Base-by-base conservation (phyloP, 306 rosid species). In the Trichosanthes cucumerina region DNA sequence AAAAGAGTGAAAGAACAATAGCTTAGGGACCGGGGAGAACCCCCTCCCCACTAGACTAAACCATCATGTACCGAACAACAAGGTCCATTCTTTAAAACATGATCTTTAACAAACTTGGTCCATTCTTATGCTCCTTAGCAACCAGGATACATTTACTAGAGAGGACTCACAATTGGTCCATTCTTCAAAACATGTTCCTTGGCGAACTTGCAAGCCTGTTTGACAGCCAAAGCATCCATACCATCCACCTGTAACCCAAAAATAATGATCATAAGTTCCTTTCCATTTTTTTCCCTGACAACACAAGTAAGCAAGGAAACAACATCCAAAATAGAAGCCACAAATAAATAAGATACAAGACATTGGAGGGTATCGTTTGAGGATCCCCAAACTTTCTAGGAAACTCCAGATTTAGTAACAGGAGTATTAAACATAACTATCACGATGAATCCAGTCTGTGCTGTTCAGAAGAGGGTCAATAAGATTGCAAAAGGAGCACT, bases 141-240 rank as follows among this genome's bases (percentile, higher is more conserved):
- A 65, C 28, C 23, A 65, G 18, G 24, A 65, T 64, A 34, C 71
- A 54, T 41, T 70, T 62, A n/a, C 33, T 6, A 46, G 60, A 78
- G 24, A 26, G 39, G 54, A 95, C 99, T 96, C 86, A 96, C 99
- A 86, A 96, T 81, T 33, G 98, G 99, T 34, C 99, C 98, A 74
- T 92, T 96, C 87, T 92, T 88, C 90, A 96, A 87, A 80, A 91
- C 98, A 86, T 96, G 88, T 78, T 92, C 99, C 87, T 96, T 96
- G 12, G 93, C 98, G 66, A 91, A 96, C 77, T 82, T 91, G 92
- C 97, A 93, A 76, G 96, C 97, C 80, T 92, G 98, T 81, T 96
- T 96, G 75, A 96, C 98, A 36, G 98, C 99, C 81, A 96, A 86
- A 77, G 86, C 98, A 82, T 96, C 99, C 99, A 96, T 96, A 64